Evolutionary conservation across 2,329 filamentous ascomycete species (phyloP), one percentile per base, ranked within the genome.

Genomic region (Mollisia scopiformis): DNA sequence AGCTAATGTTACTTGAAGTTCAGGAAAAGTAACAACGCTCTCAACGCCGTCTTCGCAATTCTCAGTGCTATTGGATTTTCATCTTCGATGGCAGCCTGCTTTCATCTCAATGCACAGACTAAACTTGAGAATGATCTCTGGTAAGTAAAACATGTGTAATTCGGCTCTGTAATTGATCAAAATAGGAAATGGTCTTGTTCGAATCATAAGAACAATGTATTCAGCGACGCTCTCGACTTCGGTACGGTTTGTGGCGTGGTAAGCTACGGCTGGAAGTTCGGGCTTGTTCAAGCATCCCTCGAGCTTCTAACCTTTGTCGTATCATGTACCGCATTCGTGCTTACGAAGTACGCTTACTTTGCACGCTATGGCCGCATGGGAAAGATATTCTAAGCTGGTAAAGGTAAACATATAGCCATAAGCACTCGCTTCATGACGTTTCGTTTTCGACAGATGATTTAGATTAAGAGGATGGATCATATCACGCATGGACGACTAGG

Each of bases 261-360:
- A 14, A 59, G 47, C 33, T 60, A 64, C 21, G 62, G 63, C 11
- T 69, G 65, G 68, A 68, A 64, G 31, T 62, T 68, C 51, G 62
- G 66, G 10, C 49, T 69, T 5, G 56, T 64, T 8, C 66, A 68
- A 27, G 65, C 64, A 6, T 64, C 61, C 13, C 56, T 69, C 11
- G 65, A 71, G n/a, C 55, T 67, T 11, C 55, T 66, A 3, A 67
- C 64, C 6, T 64, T 68, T 21, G 16, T 66, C 5, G 47, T 67
- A 7, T 65, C 63, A n/a, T 53, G 65, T 25, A 35, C 33, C 6
- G 64, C 62, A 11, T 68, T 65, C 43, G 10, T 56, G 16, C 25
- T 64, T 27, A 35, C 66, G 31, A 67, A 66, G 46, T 69, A 64
- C 31, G 55, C 57, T 10, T 62, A 58, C 35, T 66, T 62, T n/a